Conservation (phyloP, 495 filamentous ascomycete species). For the Tuber brumale region DNA sequence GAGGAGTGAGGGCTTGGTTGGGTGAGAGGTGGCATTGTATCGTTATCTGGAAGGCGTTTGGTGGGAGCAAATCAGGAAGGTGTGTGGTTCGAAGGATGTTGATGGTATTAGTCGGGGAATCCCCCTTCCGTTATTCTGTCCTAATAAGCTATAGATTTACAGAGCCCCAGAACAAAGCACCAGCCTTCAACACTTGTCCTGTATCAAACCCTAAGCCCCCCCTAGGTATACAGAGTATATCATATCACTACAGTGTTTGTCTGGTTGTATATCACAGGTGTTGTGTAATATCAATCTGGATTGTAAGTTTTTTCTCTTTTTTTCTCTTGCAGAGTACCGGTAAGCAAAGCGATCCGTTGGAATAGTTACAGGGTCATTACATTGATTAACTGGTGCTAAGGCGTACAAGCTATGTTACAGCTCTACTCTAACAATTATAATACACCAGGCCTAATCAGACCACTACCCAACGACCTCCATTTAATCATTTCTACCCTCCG, state of each 20-base stretch:
- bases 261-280: neutral
- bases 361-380: neutral
- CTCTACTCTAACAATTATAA: neutral
- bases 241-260: neutral
- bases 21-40: neutral
- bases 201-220: too few species aligned
- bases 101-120: too few species aligned
- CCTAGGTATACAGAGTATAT: too few species aligned
- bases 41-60: neutral
- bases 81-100: too few species aligned
- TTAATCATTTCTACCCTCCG: neutral
- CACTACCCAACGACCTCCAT: slow-evolving; percentile 30
- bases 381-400: neutral
- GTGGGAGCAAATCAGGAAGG: too few species aligned
- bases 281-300: neutral
- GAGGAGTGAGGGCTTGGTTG: neutral
- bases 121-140: too few species aligned
- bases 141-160: too few species aligned
- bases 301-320: neutral
- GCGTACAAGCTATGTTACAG: slow-evolving; percentile 2
- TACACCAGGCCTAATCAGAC: neutral
- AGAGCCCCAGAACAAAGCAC: too few species aligned
- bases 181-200: too few species aligned
- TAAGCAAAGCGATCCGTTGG: neutral
- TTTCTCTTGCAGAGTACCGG: neutral